Percentiles rank a stretch among this genome's conserved stretches.
These are phyloP conservation scores for Pichia sp. DNA, from an alignment of 1,139 yeast species.

Conservation along the genomic window DNA sequence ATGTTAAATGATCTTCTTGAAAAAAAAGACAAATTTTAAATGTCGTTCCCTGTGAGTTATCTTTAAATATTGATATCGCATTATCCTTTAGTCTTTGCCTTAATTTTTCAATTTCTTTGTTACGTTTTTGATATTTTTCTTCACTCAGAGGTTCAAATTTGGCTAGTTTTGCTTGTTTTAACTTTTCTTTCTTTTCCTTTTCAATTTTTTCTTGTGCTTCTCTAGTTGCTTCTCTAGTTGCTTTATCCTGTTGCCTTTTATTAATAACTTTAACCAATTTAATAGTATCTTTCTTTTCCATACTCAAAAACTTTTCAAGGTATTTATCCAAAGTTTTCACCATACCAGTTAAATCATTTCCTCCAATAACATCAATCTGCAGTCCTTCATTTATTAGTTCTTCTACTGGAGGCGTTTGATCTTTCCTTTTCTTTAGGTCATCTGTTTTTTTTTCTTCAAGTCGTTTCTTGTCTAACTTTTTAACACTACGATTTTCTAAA, in stretches of 20 bases:
- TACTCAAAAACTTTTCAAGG: slow-evolving; percentile 50
- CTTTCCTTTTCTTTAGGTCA: neutral
- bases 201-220: slow-evolving; percentile 2
- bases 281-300: slow-evolving; percentile 51
- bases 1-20: slow-evolving; percentile 22
- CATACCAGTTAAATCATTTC: slow-evolving; percentile 46
- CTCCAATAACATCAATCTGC: slow-evolving; percentile 33
- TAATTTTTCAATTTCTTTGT: slow-evolving; percentile 21
- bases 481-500: slow-evolving; percentile 21
- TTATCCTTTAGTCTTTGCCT: slow-evolving; percentile 22
- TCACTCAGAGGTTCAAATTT: slow-evolving; percentile 5
- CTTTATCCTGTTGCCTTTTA: slow-evolving; percentile 9
- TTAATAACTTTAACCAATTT: slow-evolving; percentile 38
- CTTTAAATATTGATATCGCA: slow-evolving; percentile 23
- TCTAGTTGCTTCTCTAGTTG: neutral
- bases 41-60: slow-evolving; percentile 24
- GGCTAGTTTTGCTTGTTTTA: neutral
- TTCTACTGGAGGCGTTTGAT: slow-evolving; percentile 13
- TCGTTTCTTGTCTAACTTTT: slow-evolving; percentile 4
- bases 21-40: slow-evolving; percentile 23
- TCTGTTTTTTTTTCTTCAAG: slow-evolving; percentile 6
- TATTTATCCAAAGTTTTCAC: slow-evolving; percentile 50
- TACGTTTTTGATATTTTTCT: slow-evolving; percentile 14
- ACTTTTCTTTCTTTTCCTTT: slow-evolving; percentile 3
- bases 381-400: slow-evolving; percentile 15